Percentiles rank a stretch among this genome's conserved stretches.
Evolutionary conservation across 495 filamentous ascomycete genomes (phyloP).

Genomic region (Aspergillus incahuasiensis): DNA sequence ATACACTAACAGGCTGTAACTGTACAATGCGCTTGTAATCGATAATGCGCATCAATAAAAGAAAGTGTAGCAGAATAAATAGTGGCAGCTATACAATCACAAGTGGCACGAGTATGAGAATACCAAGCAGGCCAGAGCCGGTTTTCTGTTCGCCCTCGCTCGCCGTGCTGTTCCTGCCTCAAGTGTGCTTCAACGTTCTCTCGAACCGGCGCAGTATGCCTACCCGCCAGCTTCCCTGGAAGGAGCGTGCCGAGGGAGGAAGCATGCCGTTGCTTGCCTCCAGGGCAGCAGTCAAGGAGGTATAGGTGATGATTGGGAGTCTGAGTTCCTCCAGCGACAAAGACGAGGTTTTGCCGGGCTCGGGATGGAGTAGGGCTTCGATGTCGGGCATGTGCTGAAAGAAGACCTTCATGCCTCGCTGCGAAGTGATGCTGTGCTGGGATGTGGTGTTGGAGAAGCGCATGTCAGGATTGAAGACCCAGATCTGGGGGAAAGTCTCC

Average conservation of each 20-base stretch:
- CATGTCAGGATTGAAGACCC: constrained; percentile 69
- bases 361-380: constrained; percentile 49
- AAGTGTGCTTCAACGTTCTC: background rate
- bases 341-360: constrained; percentile 34
- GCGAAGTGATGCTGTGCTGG: constrained; percentile 27
- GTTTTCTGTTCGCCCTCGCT: no score
- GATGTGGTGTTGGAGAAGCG: constrained; percentile 52
- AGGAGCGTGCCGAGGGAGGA: constrained; percentile 50
- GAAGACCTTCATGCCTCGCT: constrained; percentile 63
- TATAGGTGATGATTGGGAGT: constrained; percentile 48
- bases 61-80: no score
- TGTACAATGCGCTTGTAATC: no score
- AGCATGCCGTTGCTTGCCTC: constrained; percentile 48
- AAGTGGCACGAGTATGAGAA: no score
- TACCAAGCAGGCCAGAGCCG: no score
- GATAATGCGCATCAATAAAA: no score
- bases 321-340: constrained; percentile 62
- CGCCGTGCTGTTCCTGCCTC: background rate
- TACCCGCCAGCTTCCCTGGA: constrained; percentile 60
- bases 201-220: constrained; percentile 52
- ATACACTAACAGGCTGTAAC: no score
- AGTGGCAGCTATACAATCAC: background rate
- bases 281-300: constrained; percentile 39
- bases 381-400: constrained; percentile 51
- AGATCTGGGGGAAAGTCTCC: constrained; percentile 40